Evolutionary conservation across 192 early-diverging fungal species (phyloP), one percentile per base, ranked within the genome.

Genomic region (Backusella psychrophila): DNA sequence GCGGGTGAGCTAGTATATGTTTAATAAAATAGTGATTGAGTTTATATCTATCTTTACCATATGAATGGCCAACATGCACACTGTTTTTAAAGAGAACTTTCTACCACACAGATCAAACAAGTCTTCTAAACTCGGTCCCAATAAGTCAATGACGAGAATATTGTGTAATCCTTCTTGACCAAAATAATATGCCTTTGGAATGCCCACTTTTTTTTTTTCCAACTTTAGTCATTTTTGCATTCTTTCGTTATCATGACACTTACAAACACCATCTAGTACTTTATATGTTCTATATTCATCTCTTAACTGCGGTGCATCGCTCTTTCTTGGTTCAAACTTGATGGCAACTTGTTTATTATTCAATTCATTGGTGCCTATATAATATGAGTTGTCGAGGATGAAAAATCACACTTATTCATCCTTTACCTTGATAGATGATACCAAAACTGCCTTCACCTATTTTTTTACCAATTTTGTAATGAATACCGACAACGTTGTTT

Each of bases 401-500:
- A 21, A 68, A 33, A 38, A 34, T 15, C 4, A 33, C 14, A 12
- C 12, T 68, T 14, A 12, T 68, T 11, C 36, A n/a, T 42, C 36
- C 17, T 19, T 80, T 84, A 96, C 97, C 98, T 92, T 99, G 95
- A 83, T 98, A 99, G 75, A 99, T 98, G 84, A 97, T 92, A 66
- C 98, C 98, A 90, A 99, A 99, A 80, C 93, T 94, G 33, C 98
- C 98, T 82, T 98, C 97, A 35, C 97, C 98, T 85, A 99, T 95
- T 84, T 95, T 95, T 84, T 92, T 94, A 63, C 96, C 96, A 33
- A 98, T 95, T 80, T 92, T 93, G 82, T 93, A 99, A 81, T 98
- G 96, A 34, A 94, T 93, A 44, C 98, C 98, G 26, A 99, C 98
- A 70, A 98, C 89, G 76, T 95, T 96, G 26, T 65, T 75, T 33